Base-by-base conservation (phyloP, 305 asterid genomes). In the Fraxinus albicans region DNA sequence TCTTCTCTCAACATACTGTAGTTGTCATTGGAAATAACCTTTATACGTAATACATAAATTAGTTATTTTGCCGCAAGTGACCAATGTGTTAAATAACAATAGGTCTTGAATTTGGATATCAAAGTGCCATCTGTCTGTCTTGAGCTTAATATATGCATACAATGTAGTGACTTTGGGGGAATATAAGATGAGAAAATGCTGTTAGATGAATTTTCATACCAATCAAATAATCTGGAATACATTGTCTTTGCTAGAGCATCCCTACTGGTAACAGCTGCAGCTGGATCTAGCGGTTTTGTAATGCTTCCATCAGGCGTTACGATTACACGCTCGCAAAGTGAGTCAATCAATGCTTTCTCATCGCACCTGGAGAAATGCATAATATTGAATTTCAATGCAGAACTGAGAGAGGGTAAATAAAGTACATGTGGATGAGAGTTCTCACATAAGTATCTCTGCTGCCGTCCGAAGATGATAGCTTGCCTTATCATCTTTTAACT, bases 291-390 rank as follows among this genome's bases (percentile, higher is more conserved):
- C 81, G 87, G 93, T 84, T 94, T 94, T 65, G 98, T 95, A 85
- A 95, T 95, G 93, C 92, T 94, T 81, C 98, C 99, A 76, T 95
- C 99, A 6, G 99, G 99, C 23, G 99, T 95, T 80, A 95, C 98
- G 74, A 95, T 95, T 63, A 95, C 94, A 25, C 98, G 96, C 90
- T 92, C 84, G 91, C 99, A 95, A 55, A 95, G 98, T 29, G 97
- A 93, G 87, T 92, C 95, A 85, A 91, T 98, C 65, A 95, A 86
- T 73, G 93, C 91, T 87, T 91, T 88, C 85, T 88, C 91, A 27
- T 88, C 81, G 78, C 99, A 95, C 97, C 99, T 95, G 89, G 83
- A 25, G 50, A 40, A 81, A 79, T 76, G 81, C 79, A 17, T 70
- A 79, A 33, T 70, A 79, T 76, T 44, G 78, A 86, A 79, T 72